Conservation (phyloP, 225 moss, liverwort and hornwort species). For the Rhytidiadelphus loreus region DNA sequence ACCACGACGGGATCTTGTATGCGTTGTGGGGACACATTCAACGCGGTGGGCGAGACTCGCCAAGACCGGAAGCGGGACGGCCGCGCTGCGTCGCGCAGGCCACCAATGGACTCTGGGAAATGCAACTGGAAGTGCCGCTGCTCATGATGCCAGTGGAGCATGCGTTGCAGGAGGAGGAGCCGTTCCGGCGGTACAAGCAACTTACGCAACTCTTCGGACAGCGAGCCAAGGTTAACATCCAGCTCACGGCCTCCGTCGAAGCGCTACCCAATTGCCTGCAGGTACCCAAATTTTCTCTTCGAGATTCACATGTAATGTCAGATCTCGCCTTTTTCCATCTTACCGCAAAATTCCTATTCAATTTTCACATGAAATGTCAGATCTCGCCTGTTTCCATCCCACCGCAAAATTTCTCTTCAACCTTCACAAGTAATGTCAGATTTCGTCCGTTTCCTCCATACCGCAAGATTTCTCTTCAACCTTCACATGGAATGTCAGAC, state of each 20-base stretch:
- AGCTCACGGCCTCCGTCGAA: slow-evolving; percentile 28
- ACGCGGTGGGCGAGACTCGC: slow-evolving; percentile 31
- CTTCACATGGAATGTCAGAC: neutral
- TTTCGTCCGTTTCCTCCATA: neutral
- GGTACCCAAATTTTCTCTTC: neutral
- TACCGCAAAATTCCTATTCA: neutral
- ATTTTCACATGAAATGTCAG: neutral
- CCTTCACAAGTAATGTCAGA: neutral
- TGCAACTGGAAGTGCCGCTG: slow-evolving; percentile 38
- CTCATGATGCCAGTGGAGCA: slow-evolving; percentile 49
- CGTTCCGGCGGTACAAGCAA: slow-evolving; percentile 40
- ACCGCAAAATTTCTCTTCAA: neutral
- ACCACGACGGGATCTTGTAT: slow-evolving; percentile 32
- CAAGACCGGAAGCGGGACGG: neutral
- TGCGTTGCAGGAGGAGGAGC: slow-evolving; percentile 25
- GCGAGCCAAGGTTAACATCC: slow-evolving; percentile 39
- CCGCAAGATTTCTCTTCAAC: no score
- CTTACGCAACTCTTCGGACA: slow-evolving; percentile 37
- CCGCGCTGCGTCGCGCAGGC: slow-evolving; percentile 32
- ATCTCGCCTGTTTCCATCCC: neutral
- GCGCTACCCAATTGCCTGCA: slow-evolving; percentile 27
- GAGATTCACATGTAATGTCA: neutral
- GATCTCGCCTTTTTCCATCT: neutral
- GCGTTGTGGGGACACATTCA: slow-evolving; percentile 42
- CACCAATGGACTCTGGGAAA: slow-evolving; percentile 39